Percentiles rank a stretch among this genome's conserved stretches.
Evolutionary conservation across 257 asterid species (phyloP).

Genomic region (Solanum sparsipilum): DNA sequence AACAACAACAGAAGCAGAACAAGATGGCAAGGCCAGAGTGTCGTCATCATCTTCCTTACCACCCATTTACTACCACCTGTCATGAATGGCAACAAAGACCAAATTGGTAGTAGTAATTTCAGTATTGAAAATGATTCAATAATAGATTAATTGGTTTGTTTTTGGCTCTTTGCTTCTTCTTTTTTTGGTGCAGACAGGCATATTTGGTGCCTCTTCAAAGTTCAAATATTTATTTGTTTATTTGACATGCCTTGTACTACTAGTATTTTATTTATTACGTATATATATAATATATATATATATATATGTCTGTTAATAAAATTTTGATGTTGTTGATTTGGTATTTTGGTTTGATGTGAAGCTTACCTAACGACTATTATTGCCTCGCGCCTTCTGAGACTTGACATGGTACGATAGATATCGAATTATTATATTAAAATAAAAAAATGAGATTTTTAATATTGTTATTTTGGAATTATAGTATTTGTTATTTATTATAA

Average conservation of each 20-base stretch:
- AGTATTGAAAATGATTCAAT: conserved; percentile 25
- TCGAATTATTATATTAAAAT: no score
- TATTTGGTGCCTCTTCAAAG: conserved; percentile 24
- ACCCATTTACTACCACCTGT: conserved; percentile 41
- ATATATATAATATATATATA: no score
- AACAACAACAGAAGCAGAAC: background rate
- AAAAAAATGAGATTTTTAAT: no score
- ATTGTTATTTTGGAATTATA: no score
- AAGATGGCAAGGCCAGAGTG: conserved; percentile 1
- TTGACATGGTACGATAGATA: no score
- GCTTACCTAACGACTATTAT: background rate
- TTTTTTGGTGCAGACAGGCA: conserved; percentile 1
- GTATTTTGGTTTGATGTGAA: background rate
- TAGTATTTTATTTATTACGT: background rate
- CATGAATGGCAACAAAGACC: conserved; percentile 31
- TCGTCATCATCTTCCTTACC: conserved; percentile 50
- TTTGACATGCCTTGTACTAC: background rate
- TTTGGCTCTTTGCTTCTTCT: background rate
- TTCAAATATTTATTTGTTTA: conserved; percentile 1
- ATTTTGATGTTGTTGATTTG: background rate
- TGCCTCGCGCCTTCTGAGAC: background rate
- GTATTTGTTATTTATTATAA: background rate
- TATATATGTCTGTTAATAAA: background rate
- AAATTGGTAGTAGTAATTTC: conserved; percentile 28
- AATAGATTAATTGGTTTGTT: background rate